Conservation (phyloP, 1,139 yeast genomes). For the Taphrina betulina region DNA sequence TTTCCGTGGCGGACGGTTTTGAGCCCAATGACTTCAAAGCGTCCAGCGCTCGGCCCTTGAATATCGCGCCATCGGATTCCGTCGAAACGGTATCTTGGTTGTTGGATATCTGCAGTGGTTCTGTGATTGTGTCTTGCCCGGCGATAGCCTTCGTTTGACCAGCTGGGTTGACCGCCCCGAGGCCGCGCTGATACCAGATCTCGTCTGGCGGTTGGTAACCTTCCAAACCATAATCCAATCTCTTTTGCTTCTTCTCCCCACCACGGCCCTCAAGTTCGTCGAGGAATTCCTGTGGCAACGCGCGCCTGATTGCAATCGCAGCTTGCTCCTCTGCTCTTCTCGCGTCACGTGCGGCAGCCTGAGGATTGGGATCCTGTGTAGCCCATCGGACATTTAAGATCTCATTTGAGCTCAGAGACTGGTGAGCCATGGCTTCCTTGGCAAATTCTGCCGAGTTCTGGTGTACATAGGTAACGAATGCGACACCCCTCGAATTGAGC, state of each 20-base stretch:
- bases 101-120: conserved; percentile 1
- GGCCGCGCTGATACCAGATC: conserved; percentile 37
- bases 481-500: conserved; percentile 64
- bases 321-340: conserved; percentile 47
- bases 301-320: conserved; percentile 45
- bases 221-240: conserved; percentile 35
- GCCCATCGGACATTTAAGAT: conserved; percentile 83
- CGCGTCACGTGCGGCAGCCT: conserved; percentile 55
- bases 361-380: conserved; percentile 78
- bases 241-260: conserved; percentile 28
- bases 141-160: conserved; percentile 4
- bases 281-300: conserved; percentile 42
- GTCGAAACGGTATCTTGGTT: not conserved
- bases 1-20: not conserved
- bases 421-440: conserved; percentile 87
- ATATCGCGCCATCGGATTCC: not conserved
- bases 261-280: conserved; percentile 37
- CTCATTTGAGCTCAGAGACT: conserved; percentile 65
- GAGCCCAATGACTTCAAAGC: conserved; percentile 17
- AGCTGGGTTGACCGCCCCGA: conserved; percentile 35
- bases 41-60: conserved; percentile 22
- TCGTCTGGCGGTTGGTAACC: conserved; percentile 37
- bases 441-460: conserved; percentile 88
- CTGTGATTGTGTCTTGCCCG: not conserved
- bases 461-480: conserved; percentile 67